Evolutionary conservation across 148 eudicot genomes (phyloP).

Genomic region (Persicaria tinctoria): DNA sequence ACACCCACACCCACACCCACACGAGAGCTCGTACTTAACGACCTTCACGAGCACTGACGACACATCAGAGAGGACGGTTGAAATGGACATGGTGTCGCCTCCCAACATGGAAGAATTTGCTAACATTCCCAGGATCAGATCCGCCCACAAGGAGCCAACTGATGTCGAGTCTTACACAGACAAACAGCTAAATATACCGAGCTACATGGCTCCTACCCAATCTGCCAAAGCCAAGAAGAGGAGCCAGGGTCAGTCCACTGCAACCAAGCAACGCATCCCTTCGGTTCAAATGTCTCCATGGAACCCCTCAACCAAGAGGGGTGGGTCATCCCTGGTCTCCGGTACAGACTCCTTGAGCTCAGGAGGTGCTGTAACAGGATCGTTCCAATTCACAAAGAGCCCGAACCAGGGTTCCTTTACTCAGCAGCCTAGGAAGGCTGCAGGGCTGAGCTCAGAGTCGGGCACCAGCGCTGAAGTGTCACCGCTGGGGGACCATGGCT

Average conservation of each 20-base stretch:
- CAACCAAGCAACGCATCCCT: not conserved
- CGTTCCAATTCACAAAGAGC: conserved; percentile 46
- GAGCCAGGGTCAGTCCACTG: not conserved
- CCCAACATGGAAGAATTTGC: conserved; percentile 3
- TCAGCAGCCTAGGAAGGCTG: conserved; percentile 30
- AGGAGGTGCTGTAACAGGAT: conserved; percentile 10
- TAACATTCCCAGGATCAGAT: conserved; percentile 1
- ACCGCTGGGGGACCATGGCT: conserved; percentile 3
- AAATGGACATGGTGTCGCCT: conserved; percentile 6
- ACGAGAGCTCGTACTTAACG: conserved; percentile 12
- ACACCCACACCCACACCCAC: conserved; percentile 6
- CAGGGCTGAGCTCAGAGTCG: conserved; percentile 63
- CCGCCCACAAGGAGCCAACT: not conserved
- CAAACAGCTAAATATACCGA: not conserved
- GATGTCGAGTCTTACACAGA: not conserved
- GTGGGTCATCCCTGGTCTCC: not conserved
- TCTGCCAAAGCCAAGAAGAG: conserved; percentile 11
- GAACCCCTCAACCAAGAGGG: not conserved
- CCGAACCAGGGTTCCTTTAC: conserved; percentile 31
- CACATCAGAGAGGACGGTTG: conserved; percentile 12
- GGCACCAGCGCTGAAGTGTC: conserved; percentile 16
- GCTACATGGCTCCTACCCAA: conserved; percentile 15
- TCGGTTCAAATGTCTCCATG: conserved; percentile 9
- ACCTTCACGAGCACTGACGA: conserved; percentile 7
- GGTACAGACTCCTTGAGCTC: conserved; percentile 3